phyloP scores from a whole-genome alignment of 1,284 basidiomycete species.

The Melanopsichium pennsylvanicum region DNA sequence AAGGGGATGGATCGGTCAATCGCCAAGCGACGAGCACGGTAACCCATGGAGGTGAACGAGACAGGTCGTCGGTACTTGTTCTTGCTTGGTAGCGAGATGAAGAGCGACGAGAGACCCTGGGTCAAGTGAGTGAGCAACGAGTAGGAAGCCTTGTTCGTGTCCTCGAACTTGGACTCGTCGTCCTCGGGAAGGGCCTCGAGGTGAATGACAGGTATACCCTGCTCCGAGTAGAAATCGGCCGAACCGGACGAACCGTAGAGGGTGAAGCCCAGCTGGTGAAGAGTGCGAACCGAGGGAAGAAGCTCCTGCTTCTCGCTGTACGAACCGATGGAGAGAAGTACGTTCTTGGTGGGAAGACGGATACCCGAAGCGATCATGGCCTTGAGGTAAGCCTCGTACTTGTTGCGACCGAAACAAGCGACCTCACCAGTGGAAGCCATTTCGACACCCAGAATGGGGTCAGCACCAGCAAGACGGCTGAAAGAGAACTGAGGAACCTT shows the following conservation, averaged over 20 bases:
- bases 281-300: conserved; percentile 92
- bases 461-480: conserved; percentile 91
- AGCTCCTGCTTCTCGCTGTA: conserved; percentile 98
- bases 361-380: conserved; percentile 96
- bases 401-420: conserved; percentile 95
- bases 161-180: conserved; percentile 59
- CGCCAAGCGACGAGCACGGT: conserved; percentile 96
- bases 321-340: conserved; percentile 90
- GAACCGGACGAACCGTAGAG: conserved; percentile 97
- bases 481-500: conserved; percentile 99
- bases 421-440: conserved; percentile 99
- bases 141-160: conserved; percentile 61
- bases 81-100: conserved; percentile 98
- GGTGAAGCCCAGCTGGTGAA: conserved; percentile 92
- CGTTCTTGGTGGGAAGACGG: conserved; percentile 91
- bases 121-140: conserved; percentile 64
- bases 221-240: conserved; percentile 69
- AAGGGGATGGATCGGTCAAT: conserved; percentile 97
- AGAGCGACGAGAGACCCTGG: conserved; percentile 72
- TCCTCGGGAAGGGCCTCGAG: conserved; percentile 65
- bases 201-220: conserved; percentile 63
- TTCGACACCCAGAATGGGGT: conserved; percentile 98
- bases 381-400: conserved; percentile 98
- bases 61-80: conserved; percentile 97
- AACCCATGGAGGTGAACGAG: conserved; percentile 95